Conservation (phyloP, 73 alveolate genomes). For the Tetrahymena borealis region DNA sequence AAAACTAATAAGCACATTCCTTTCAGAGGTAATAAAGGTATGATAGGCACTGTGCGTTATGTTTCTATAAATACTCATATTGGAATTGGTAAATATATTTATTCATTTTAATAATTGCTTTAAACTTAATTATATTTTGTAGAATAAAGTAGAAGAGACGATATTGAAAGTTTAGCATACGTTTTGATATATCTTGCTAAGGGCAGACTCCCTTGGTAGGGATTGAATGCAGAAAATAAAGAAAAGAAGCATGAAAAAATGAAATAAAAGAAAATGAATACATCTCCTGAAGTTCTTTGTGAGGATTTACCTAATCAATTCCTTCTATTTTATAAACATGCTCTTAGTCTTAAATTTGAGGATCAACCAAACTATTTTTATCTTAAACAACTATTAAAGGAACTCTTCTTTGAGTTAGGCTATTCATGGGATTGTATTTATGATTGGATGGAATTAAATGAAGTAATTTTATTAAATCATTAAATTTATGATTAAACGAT, state of each 20-base stretch:
- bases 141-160: slow-evolving; percentile 70
- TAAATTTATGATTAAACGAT: neutral
- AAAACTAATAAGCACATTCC: slow-evolving; percentile 59
- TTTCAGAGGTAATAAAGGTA: slow-evolving; percentile 40
- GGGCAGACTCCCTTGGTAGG: slow-evolving; percentile 58
- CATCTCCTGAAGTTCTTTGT: slow-evolving; percentile 20
- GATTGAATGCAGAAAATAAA: slow-evolving; percentile 41
- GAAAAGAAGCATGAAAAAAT: slow-evolving; percentile 20
- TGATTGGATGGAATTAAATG: neutral
- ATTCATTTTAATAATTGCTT: neutral
- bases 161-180: slow-evolving; percentile 57
- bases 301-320: slow-evolving; percentile 51
- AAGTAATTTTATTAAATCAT: neutral
- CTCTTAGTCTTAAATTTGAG: neutral
- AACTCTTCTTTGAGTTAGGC: neutral
- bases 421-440: neutral
- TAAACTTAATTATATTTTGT: neutral
- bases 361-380: neutral
- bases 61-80: slow-evolving; percentile 89
- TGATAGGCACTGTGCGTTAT: slow-evolving; percentile 90
- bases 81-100: slow-evolving; percentile 23
- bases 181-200: slow-evolving; percentile 48
- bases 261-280: neutral
- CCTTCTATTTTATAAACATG: slow-evolving; percentile 3
- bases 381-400: neutral